Evolutionary conservation across 2,329 filamentous ascomycete genomes (phyloP).

Genomic region (Septoria petroselini): DNA sequence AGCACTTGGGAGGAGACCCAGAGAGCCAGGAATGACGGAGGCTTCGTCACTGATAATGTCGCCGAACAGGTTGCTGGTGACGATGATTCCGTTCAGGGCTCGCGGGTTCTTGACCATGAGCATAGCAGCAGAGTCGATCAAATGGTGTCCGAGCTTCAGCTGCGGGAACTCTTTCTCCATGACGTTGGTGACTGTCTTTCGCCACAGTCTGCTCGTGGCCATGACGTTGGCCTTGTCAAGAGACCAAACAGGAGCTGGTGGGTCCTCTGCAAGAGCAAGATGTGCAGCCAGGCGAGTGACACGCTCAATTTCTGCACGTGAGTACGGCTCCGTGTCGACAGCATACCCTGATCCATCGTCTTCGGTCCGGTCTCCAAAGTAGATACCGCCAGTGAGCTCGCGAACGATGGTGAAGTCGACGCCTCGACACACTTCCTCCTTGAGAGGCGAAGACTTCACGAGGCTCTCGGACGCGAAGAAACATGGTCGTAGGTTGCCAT

Average conservation of each 20-base stretch:
- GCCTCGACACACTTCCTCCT: conserved; percentile 77
- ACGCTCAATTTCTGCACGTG: conserved; percentile 78
- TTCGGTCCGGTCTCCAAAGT: conserved; percentile 88
- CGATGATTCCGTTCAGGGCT: conserved; percentile 81
- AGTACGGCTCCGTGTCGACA: conserved; percentile 84
- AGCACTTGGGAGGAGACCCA: conserved; percentile 84
- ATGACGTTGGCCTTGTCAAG: conserved; percentile 97
- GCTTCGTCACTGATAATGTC: conserved; percentile 97
- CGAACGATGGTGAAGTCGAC: conserved; percentile 91
- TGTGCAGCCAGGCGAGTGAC: conserved; percentile 77
- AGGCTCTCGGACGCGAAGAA: conserved; percentile 88
- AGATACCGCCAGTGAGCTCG: conserved; percentile 88
- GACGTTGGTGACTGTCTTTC: conserved; percentile 78
- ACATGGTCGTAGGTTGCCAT: conserved; percentile 93
- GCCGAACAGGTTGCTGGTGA: conserved; percentile 92
- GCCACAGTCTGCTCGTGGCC: conserved; percentile 84
- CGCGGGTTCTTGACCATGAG: conserved; percentile 92
- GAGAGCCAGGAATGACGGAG: conserved; percentile 84
- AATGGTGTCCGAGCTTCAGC: conserved; percentile 77
- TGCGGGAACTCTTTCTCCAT: conserved; percentile 88
- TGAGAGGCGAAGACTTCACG: conserved; percentile 80
- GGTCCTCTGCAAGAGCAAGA: conserved; percentile 72
- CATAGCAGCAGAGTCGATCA: conserved; percentile 97
- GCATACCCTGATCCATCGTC: conserved; percentile 71
- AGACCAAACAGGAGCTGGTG: conserved; percentile 75